phyloP scores from a whole-genome alignment of 192 early-diverging fungal species.

The Cetraspora pellucida region DNA sequence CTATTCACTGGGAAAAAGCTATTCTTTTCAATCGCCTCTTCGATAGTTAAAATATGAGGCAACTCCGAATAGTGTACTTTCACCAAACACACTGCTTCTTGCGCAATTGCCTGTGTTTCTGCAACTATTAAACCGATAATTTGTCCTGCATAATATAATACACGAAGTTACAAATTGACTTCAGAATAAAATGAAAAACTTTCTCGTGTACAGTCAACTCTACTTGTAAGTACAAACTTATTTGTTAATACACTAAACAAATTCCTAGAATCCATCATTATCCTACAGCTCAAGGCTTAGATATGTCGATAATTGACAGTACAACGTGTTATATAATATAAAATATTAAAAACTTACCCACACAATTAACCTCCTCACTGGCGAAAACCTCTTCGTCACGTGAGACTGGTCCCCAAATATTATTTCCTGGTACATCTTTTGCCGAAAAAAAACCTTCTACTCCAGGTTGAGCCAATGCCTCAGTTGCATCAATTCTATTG shows the following conservation, averaged over 20 bases:
- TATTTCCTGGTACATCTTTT: slow-evolving; percentile 70
- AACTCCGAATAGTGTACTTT: slow-evolving; percentile 72
- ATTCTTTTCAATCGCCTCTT: slow-evolving; percentile 72
- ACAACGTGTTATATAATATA: neutral
- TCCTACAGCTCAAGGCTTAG: no score
- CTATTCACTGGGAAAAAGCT: slow-evolving; percentile 63
- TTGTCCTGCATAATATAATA: slow-evolving; percentile 48
- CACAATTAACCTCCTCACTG: slow-evolving; percentile 60
- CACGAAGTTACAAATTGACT: no score
- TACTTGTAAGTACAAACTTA: no score
- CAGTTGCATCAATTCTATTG: slow-evolving; percentile 56
- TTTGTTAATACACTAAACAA: no score
- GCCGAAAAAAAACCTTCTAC: slow-evolving; percentile 68
- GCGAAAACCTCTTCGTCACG: slow-evolving; percentile 87
- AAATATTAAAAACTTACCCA: slow-evolving; percentile 37
- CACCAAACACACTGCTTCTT: slow-evolving; percentile 70
- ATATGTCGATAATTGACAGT: neutral
- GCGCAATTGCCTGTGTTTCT: slow-evolving; percentile 61
- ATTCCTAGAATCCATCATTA: no score
- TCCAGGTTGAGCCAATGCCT: slow-evolving; percentile 62
- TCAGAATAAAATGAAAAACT: no score
- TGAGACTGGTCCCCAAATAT: slow-evolving; percentile 57
- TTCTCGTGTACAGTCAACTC: no score
- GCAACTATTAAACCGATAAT: slow-evolving; percentile 83
- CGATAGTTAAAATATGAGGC: slow-evolving; percentile 74